Evolutionary conservation across 2,329 filamentous ascomycete genomes (phyloP).

Genomic region (Colletotrichum sp.): DNA sequence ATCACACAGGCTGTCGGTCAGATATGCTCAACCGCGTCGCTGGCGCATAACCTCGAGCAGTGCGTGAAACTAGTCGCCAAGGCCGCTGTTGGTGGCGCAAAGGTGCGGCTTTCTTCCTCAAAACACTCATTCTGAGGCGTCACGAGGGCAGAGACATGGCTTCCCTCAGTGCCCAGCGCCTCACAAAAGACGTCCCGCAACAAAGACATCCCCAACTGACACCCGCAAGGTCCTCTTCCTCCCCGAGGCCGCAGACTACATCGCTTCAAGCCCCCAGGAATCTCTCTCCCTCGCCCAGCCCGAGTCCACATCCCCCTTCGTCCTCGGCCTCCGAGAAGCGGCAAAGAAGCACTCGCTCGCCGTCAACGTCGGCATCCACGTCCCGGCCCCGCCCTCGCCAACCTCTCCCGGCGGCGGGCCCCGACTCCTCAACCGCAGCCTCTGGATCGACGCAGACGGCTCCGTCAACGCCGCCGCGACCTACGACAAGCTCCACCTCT

Average conservation of each 20-base stretch:
- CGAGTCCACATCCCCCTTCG: conserved; percentile 71
- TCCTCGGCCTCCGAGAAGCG: conserved; percentile 73
- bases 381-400: conserved; percentile 58
- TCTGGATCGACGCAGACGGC: conserved; percentile 55
- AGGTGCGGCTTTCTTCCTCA: conserved; percentile 53
- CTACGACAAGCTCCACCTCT: conserved; percentile 88
- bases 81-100: conserved; percentile 77
- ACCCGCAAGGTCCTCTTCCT: conserved; percentile 77
- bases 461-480: conserved; percentile 41
- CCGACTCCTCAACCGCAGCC: conserved; percentile 56
- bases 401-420: conserved; percentile 10
- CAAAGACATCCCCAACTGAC: background rate
- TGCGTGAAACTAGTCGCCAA: conserved; percentile 75
- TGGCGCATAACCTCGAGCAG: conserved; percentile 80
- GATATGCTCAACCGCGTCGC: conserved; percentile 82
- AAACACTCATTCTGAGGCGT: background rate
- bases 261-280: conserved; percentile 71
- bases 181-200: background rate
- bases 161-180: background rate
- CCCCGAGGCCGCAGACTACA: conserved; percentile 91
- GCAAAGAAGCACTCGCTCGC: conserved; percentile 69
- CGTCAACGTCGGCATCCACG: conserved; percentile 89
- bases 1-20: conserved; percentile 78
- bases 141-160: background rate
- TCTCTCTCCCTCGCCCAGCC: conserved; percentile 74